A percentile compares a stretch with the other conserved stretches of the same genome.
Conservation (phyloP, 495 filamentous ascomycete genomes). For the Halenospora varia region DNA sequence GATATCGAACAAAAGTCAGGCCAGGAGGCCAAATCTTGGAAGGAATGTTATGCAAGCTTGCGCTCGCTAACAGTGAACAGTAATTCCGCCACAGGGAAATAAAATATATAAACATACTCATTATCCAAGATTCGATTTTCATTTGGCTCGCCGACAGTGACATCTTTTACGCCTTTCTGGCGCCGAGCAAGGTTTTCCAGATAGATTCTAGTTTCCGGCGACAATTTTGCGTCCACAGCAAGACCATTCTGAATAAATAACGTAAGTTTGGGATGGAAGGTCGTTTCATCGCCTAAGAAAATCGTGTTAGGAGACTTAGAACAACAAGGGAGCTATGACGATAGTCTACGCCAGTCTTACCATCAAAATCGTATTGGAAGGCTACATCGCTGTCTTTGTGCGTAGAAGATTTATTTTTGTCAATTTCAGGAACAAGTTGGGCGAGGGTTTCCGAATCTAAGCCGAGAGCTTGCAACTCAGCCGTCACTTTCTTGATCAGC, state of each 20-base stretch:
- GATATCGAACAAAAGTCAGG: too few species aligned
- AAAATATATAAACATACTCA: background rate
- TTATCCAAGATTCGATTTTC: background rate
- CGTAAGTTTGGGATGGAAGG: conserved; percentile 54
- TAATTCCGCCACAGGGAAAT: too few species aligned
- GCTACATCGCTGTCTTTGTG: conserved; percentile 17
- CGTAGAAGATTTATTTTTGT: too few species aligned
- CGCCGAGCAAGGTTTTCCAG: conserved; percentile 31
- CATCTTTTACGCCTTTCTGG: conserved; percentile 1
- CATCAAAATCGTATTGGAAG: conserved; percentile 28
- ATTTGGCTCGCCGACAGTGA: too few species aligned
- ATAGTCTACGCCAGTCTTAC: conserved; percentile 10
- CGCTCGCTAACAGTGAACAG: too few species aligned
- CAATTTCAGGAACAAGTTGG: conserved; percentile 37
- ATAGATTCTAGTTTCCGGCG: conserved; percentile 46
- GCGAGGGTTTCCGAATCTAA: conserved; percentile 57
- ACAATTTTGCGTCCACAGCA: conserved; percentile 51
- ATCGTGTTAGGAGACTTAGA: background rate
- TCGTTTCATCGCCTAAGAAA: conserved; percentile 27
- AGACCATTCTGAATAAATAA: conserved; percentile 51
- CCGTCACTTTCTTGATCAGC: conserved; percentile 62
- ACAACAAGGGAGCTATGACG: background rate
- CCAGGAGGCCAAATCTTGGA: too few species aligned
- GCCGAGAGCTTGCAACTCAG: conserved; percentile 42
- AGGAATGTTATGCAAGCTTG: too few species aligned